Base-by-base conservation (phyloP, 2,329 filamentous ascomycete species). In the Epicoccum sorghinum region DNA sequence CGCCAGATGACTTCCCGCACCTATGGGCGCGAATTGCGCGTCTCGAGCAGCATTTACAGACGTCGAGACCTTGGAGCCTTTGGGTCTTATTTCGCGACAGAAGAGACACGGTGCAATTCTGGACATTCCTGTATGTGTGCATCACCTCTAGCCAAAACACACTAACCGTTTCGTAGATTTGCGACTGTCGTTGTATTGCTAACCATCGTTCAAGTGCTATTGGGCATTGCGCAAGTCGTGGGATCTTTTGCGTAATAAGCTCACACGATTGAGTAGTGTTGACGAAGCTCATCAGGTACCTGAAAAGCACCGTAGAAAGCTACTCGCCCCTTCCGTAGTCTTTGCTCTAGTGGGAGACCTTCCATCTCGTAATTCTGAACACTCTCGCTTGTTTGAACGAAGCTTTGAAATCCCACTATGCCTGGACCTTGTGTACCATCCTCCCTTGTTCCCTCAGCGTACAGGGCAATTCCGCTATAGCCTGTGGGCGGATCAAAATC, bases 261-360 rank as follows among this genome's bases (percentile, higher is more conserved):
- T 29, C 9, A 55, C 7, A 52, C 46, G 43, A 66, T 56, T 1
- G 13, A 44, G 36, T 59, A 63, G 22, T 56, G 50, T n/a, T 33
- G 33, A 24, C 49, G 61, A 45, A 66, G n/a, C 46, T 52, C 58
- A n/a, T 60, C 60, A 1, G 64, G 64, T 3, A 63, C 55, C 38
- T 60, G 45, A 43, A 65, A 65, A 9, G 64, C 62, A 1, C 61
- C 62, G 48, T 67, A 65, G 27, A 65, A 67, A 7, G 62, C 62
- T 1, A 67, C 54, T 32, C 59, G 51, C 0, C 64, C 64, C 6
- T 47, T 7, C n/a, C 54, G 57, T 39, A 67, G 51, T 24, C 60
- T 47, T 13, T 9, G 27, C 27, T 29, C 27, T 3, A 29, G 6
- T 29, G 27, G 6, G 3, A 1, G 6, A 29, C 9, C 9, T 29